Base-by-base conservation (phyloP, 1,284 basidiomycete genomes). In the Austroboletus rostrupii region DNA sequence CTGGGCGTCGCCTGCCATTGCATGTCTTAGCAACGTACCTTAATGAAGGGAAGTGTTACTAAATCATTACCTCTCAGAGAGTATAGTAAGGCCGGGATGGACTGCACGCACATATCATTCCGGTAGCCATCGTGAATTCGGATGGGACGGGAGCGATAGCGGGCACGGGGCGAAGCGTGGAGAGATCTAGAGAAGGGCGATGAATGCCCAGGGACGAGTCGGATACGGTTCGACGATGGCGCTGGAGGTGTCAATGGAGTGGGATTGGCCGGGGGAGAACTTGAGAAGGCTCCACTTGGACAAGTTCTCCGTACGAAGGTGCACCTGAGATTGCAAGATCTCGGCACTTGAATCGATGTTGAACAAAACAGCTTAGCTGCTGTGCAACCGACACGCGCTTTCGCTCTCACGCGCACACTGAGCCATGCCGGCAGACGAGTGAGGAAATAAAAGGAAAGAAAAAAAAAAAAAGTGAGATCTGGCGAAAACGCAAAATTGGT, bases 11-110 rank as follows among this genome's bases (percentile, higher is more conserved):
- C 61, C 66, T 69, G 62, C 57, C 61, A 66, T 53, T 42, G 57
- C 50, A 65, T 68, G 66, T 66, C 62, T 61, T 70, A 62, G 65
- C 63, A 67, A 62, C 56, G 64, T 66, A 67, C 64, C 64, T 66
- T 66, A 66, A 66, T 70, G 67, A 66, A 66, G 45, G 50, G 56
- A 67, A 37, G 46, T 40, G 67, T 66, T 66, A 66, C 64, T 66
- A 66, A 70, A 66, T 70, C 56, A 66, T 66, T 66, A 66, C 67
- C 59, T 70, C 57, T 61, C 37, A 53, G 52, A 61, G 46, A 59
- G 57, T 57, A 63, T 56, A 60, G 62, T 62, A 66, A 56, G 42
- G 49, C 63, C 64, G 65, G 62, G 63, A 56, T 63, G 60, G 62
- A 50, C 47, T 52, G 50, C 62, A 64, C 61, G 62, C 65, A 48